Percentiles rank a stretch among this genome's conserved stretches.
Conservation (phyloP, 2,329 filamentous ascomycete species). For the Paramyrothecium sp. region DNA sequence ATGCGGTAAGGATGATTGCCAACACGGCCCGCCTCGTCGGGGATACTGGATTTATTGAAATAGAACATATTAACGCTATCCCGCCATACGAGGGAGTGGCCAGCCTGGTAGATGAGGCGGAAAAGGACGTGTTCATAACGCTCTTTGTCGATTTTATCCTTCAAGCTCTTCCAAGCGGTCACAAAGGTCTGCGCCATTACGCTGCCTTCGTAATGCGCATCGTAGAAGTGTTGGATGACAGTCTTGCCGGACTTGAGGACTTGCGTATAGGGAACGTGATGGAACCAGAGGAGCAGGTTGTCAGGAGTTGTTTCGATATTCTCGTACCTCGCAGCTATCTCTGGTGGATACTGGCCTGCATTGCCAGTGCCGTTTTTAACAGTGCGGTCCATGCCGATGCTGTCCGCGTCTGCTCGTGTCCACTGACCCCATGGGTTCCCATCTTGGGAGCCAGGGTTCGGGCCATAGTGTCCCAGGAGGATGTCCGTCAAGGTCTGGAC, state of each 20-base stretch:
- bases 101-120: slow-evolving; percentile 63
- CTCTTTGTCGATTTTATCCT: slow-evolving; percentile 56
- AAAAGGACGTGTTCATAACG: slow-evolving; percentile 58
- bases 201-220: slow-evolving; percentile 60
- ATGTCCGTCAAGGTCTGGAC: slow-evolving; percentile 70
- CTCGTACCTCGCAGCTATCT: slow-evolving; percentile 59
- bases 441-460: slow-evolving; percentile 65
- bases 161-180: slow-evolving; percentile 50
- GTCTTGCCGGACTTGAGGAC: slow-evolving; percentile 61
- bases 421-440: slow-evolving; percentile 70
- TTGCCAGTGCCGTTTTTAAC: slow-evolving; percentile 65
- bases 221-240: slow-evolving; percentile 66
- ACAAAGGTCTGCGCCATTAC: slow-evolving; percentile 60
- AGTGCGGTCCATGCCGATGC: slow-evolving; percentile 71
- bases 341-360: slow-evolving; percentile 63
- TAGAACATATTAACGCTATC: slow-evolving; percentile 67
- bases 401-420: slow-evolving; percentile 58
- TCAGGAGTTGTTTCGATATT: slow-evolving; percentile 63
- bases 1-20: slow-evolving; percentile 63
- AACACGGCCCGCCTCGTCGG: slow-evolving; percentile 55
- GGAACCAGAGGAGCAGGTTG: slow-evolving; percentile 70
- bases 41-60: slow-evolving; percentile 57
- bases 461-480: slow-evolving; percentile 59
- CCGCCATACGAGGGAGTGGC: slow-evolving; percentile 69
- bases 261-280: slow-evolving; percentile 69